Evolutionary conservation across 163 green algal species (phyloP).

Genomic region (Chlamydomonas reinhardtii): DNA sequence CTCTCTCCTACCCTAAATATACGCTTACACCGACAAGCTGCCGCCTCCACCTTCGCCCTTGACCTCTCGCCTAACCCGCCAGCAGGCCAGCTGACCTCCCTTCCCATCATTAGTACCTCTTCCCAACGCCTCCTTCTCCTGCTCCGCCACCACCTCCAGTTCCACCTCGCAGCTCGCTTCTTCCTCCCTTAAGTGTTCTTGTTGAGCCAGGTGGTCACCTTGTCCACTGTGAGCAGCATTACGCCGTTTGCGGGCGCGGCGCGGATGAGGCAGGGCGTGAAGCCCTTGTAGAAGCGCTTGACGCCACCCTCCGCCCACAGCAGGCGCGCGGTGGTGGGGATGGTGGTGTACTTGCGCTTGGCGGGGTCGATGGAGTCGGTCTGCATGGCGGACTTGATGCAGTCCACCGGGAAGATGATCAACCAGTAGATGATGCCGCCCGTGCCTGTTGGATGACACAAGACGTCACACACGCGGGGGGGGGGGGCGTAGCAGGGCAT

Average conservation of each 20-base stretch:
- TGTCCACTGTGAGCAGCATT: constrained; percentile 96
- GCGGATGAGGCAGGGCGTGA: constrained; percentile 92
- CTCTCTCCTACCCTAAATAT: too few species aligned
- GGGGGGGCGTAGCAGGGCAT: too few species aligned
- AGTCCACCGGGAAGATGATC: constrained; percentile 93
- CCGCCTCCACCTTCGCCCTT: too few species aligned
- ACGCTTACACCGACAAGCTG: too few species aligned
- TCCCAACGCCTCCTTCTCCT: too few species aligned
- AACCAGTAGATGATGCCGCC: constrained; percentile 93
- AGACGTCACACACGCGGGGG: not conserved
- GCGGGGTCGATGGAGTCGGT: constrained; percentile 85
- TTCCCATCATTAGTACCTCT: too few species aligned
- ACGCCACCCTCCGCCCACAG: constrained; percentile 57
- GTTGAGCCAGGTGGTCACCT: constrained; percentile 77
- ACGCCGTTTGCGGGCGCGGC: constrained; percentile 90
- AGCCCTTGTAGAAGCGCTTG: constrained; percentile 92
- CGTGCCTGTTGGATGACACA: constrained; percentile 60
- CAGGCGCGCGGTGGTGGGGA: constrained; percentile 65
- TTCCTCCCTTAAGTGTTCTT: constrained; percentile 21
- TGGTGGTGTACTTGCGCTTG: constrained; percentile 85
- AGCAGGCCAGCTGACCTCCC: too few species aligned
- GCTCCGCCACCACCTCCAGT: too few species aligned
- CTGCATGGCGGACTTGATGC: constrained; percentile 95
- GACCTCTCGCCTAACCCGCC: too few species aligned
- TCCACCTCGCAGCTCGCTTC: too few species aligned